A percentile compares a stretch with the other conserved stretches of the same genome.
Conservation (phyloP, 306 rosid species). For the Sicyos baderoa region DNA sequence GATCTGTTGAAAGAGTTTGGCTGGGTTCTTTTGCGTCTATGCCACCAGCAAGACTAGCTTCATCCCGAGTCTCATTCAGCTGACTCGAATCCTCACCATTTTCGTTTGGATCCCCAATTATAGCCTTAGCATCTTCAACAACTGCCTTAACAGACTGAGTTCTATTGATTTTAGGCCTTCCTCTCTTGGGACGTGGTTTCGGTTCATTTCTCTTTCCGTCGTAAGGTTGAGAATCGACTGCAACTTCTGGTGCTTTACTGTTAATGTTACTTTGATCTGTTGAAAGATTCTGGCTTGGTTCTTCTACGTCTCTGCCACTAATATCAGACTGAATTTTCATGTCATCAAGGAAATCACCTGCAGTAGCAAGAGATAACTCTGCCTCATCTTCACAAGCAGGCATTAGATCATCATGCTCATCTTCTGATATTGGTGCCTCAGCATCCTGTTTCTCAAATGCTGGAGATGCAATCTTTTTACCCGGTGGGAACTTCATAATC, state of each 20-base stretch:
- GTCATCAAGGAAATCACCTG: slow-evolving; percentile 63
- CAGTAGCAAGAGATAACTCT: slow-evolving; percentile 57
- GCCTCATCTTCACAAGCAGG: slow-evolving; percentile 51
- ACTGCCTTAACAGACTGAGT: slow-evolving; percentile 54
- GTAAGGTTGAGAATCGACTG: slow-evolving; percentile 46
- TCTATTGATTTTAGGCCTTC: slow-evolving; percentile 41
- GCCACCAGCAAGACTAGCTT: no score
- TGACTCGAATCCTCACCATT: slow-evolving; percentile 57
- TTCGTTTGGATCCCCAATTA: slow-evolving; percentile 71
- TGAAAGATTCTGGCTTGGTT: slow-evolving; percentile 46
- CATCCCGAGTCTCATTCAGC: slow-evolving; percentile 41
- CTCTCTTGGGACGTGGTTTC: slow-evolving; percentile 39
- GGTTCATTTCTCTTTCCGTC: slow-evolving; percentile 34
- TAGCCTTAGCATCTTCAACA: slow-evolving; percentile 60
- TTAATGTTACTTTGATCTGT: slow-evolving; percentile 56
- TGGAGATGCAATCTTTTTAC: slow-evolving; percentile 40
- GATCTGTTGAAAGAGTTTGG: no score
- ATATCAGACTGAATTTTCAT: slow-evolving; percentile 43
- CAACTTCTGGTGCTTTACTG: slow-evolving; percentile 39
- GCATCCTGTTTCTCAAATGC: slow-evolving; percentile 36
- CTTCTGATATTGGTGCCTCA: slow-evolving; percentile 22
- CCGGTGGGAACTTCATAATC: slow-evolving; percentile 69
- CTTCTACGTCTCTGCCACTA: slow-evolving; percentile 42
- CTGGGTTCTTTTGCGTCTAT: no score
- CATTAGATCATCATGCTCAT: slow-evolving; percentile 26